phyloP scores from a whole-genome alignment of 768 basidiomycete genomes.

The Pleurotus pulmonarius region DNA sequence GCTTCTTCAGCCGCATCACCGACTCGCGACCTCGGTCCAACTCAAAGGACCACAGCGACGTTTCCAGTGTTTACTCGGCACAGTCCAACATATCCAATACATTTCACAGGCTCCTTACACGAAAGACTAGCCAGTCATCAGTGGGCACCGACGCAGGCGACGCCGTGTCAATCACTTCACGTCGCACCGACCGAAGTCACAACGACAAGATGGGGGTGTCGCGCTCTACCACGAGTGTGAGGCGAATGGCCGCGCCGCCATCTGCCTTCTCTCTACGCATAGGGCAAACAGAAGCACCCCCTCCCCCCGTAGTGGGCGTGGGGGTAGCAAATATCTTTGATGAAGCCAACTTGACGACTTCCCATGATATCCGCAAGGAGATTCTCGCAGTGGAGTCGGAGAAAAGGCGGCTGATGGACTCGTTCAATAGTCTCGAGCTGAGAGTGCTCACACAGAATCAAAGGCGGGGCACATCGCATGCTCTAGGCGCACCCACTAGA shows the following conservation, averaged over 20 bases:
- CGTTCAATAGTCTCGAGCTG: constrained; percentile 66
- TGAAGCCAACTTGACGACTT: constrained; percentile 49
- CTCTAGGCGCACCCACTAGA: constrained; percentile 21
- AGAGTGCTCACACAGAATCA: constrained; percentile 47
- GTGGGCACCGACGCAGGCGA: constrained; percentile 21
- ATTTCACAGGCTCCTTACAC: constrained; percentile 28
- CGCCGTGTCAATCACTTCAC: constrained; percentile 6
- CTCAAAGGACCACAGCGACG: constrained; percentile 6
- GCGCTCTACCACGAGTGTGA: constrained; percentile 8
- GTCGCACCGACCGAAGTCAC: constrained; percentile 2
- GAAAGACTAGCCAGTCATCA: constrained; percentile 27
- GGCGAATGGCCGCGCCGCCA: constrained; percentile 15
- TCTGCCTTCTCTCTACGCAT: constrained; percentile 19
- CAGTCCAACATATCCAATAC: constrained; percentile 10
- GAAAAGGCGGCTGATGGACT: constrained; percentile 55
- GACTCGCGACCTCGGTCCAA: constrained; percentile 6
- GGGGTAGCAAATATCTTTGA: constrained; percentile 35
- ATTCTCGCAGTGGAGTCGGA: constrained; percentile 66
- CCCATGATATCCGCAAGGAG: constrained; percentile 54
- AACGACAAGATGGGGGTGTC: constrained; percentile 3
- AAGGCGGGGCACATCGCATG: constrained; percentile 27
- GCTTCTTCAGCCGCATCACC: constrained; percentile 32
- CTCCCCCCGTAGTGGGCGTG: constrained; percentile 10
- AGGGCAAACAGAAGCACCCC: constrained; percentile 16
- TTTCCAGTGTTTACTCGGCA: constrained; percentile 19